Evolutionary conservation across 495 filamentous ascomycete species (phyloP), one percentile per base, ranked within the genome.

Genomic region (Ascobolus immersus): DNA sequence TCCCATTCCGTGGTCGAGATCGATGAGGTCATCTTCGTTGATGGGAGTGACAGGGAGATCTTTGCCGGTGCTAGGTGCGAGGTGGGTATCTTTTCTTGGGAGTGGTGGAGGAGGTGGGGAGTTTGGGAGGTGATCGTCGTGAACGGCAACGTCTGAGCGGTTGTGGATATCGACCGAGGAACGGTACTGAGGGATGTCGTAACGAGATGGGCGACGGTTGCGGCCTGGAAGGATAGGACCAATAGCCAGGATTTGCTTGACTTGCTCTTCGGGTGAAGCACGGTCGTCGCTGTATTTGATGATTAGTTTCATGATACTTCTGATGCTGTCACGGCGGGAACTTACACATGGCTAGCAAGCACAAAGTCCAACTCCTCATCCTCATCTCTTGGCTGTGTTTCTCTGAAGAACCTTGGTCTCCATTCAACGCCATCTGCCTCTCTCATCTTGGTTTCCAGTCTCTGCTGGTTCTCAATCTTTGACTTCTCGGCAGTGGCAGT

Each of bases 301-400:
- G 26, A 30, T 21, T 8, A 13, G 5, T 24, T 23, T 13, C 14
- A 5, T 39, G 18, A 4, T 12, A 40, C 35, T n/a, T 5, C 28
- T 13, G 18, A 28, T 21, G 24, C 35, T 13, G 9, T 24, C n/a
- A 30, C 21, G 13, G 2, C 27, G 11, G 28, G 8, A 17, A 54
- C 73, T 55, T 56, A 93, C 79, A 94, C 69, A 39, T 73, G 58
- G 9, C 89, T 74, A 48, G 80, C 73, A 45, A 99, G 73, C 44
- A 94, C 79, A 77, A 78, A 99, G 52, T 99, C 89, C 15, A 99
- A 58, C 37, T 75, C 73, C 37, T 67, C 67, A 45, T 91, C 79
- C 12, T 81, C 84, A 43, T 89, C 82, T 32, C 78, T 77, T 5
- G 60, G 43, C 10, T 65, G 62, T 7, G 89, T 71, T 34, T 47